Conservation (phyloP, 2,329 filamentous ascomycete species). For the Kalmusia sp. region DNA sequence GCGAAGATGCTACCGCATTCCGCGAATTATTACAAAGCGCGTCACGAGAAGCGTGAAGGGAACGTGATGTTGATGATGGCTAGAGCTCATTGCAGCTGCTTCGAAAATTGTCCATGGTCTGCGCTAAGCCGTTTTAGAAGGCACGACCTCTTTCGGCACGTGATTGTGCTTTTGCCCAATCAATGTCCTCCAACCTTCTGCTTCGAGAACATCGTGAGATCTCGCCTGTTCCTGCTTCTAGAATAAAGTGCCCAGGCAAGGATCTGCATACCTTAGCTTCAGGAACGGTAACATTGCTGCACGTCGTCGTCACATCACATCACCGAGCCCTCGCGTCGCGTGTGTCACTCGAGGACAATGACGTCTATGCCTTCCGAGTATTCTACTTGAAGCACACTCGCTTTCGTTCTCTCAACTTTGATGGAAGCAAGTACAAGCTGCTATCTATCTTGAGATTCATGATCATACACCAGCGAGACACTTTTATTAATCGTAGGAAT, state of each 20-base stretch:
- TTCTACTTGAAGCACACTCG: too few species aligned
- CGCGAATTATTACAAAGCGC: slow-evolving; percentile 15
- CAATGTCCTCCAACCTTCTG: slow-evolving; percentile 15
- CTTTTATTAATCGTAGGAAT: slow-evolving; percentile 1
- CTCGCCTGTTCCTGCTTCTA: slow-evolving; percentile 33
- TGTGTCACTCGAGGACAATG: neutral
- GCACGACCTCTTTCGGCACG: neutral
- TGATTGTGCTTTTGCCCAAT: slow-evolving; percentile 18
- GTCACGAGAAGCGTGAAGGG: slow-evolving; percentile 11
- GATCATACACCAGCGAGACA: neutral
- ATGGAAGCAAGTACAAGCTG: too few species aligned
- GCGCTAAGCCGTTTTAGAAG: slow-evolving; percentile 15
- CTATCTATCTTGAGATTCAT: neutral
- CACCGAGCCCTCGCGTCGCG: neutral
- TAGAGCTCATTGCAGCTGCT: slow-evolving; percentile 20
- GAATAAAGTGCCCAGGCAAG: slow-evolving; percentile 26
- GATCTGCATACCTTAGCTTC: slow-evolving; percentile 24
- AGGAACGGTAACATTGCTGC: slow-evolving; percentile 28
- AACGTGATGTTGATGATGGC: slow-evolving; percentile 21
- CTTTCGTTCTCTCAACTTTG: too few species aligned
- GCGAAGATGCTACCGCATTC: slow-evolving; percentile 38
- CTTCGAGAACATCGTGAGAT: slow-evolving; percentile 24
- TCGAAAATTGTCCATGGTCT: slow-evolving; percentile 24
- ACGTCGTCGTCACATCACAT: slow-evolving; percentile 25
- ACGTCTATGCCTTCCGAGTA: neutral